A percentile compares a stretch with the other conserved stretches of the same genome.
Conservation (phyloP, 1,139 yeast genomes). For the Suhomyces wounanorum region DNA sequence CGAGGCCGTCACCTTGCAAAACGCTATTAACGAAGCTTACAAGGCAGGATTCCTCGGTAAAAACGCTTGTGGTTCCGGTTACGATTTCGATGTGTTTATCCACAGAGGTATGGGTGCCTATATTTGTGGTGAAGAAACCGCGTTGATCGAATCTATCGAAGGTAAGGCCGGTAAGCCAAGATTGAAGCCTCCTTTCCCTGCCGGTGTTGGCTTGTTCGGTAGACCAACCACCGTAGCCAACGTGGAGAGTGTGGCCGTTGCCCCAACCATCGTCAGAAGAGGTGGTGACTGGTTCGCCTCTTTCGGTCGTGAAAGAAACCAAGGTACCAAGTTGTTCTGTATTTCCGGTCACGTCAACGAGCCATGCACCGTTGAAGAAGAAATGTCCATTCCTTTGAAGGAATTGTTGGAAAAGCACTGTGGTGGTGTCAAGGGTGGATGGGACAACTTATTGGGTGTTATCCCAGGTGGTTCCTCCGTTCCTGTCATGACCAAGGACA, state of each 20-base stretch:
- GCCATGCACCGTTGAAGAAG: slow-evolving; percentile 91
- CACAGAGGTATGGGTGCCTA: slow-evolving; percentile 94
- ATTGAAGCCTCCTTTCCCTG: slow-evolving; percentile 92
- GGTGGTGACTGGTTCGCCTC: slow-evolving; percentile 85
- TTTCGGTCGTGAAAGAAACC: slow-evolving; percentile 81
- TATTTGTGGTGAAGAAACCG: slow-evolving; percentile 90
- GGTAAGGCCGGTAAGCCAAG: slow-evolving; percentile 94
- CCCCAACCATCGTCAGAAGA: slow-evolving; percentile 85
- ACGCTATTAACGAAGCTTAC: slow-evolving; percentile 85
- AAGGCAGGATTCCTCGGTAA: slow-evolving; percentile 77
- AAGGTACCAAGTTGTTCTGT: slow-evolving; percentile 81
- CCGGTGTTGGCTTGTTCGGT: slow-evolving; percentile 88
- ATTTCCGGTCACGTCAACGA: slow-evolving; percentile 88
- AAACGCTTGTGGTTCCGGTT: slow-evolving; percentile 85
- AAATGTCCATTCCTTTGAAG: slow-evolving; percentile 83
- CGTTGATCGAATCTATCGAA: slow-evolving; percentile 81
- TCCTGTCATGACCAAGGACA: slow-evolving; percentile 70
- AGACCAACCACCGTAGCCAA: slow-evolving; percentile 89
- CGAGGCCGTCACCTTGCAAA: slow-evolving; percentile 70
- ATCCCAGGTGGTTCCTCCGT: slow-evolving; percentile 90
- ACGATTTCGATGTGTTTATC: slow-evolving; percentile 75
- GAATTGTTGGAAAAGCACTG: slow-evolving; percentile 84
- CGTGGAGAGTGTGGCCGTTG: slow-evolving; percentile 86
- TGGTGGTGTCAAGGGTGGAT: slow-evolving; percentile 88
- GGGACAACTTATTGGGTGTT: slow-evolving; percentile 86